Conservation (phyloP, 192 early-diverging fungal species). For the Entophlyctis luteolus region DNA sequence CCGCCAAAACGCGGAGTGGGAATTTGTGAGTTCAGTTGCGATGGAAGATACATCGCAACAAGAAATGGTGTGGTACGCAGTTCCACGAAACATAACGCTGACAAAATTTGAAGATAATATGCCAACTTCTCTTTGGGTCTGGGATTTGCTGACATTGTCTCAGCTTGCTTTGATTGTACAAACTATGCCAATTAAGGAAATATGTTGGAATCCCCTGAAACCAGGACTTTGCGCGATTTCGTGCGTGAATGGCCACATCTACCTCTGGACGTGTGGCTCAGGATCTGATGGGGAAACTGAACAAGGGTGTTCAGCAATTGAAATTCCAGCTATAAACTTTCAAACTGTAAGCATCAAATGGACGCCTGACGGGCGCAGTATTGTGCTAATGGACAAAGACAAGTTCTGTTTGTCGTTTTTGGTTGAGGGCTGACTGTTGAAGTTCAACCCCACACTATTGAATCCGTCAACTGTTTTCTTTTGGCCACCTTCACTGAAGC, state of each 20-base stretch:
- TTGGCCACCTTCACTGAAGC: too few species aligned
- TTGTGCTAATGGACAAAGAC: conserved; percentile 69
- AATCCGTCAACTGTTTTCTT: too few species aligned
- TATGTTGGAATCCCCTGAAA: conserved; percentile 66
- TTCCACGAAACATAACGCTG: not conserved
- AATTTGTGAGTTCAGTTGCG: conserved; percentile 59
- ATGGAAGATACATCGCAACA: conserved; percentile 56
- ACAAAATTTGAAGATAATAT: conserved; percentile 54
- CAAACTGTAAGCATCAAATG: conserved; percentile 56
- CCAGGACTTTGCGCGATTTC: conserved; percentile 58
- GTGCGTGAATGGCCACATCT: conserved; percentile 54
- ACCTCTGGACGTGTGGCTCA: conserved; percentile 57
- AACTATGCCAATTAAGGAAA: conserved; percentile 48
- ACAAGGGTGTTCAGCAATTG: conserved; percentile 39
- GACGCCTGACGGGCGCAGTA: conserved; percentile 66
- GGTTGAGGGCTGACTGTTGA: conserved; percentile 34
- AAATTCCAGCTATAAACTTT: conserved; percentile 64
- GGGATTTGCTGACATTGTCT: conserved; percentile 52
- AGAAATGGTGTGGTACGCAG: conserved; percentile 55
- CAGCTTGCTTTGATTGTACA: conserved; percentile 59
- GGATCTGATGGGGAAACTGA: not conserved
- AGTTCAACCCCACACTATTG: too few species aligned
- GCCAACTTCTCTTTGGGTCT: conserved; percentile 73
- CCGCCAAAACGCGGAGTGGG: conserved; percentile 68
- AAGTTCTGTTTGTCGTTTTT: conserved; percentile 65